These are phyloP conservation scores for Davidsoniella eucalypti DNA, from an alignment of 2,329 filamentous ascomycete genomes.

Conservation along the genomic window DNA sequence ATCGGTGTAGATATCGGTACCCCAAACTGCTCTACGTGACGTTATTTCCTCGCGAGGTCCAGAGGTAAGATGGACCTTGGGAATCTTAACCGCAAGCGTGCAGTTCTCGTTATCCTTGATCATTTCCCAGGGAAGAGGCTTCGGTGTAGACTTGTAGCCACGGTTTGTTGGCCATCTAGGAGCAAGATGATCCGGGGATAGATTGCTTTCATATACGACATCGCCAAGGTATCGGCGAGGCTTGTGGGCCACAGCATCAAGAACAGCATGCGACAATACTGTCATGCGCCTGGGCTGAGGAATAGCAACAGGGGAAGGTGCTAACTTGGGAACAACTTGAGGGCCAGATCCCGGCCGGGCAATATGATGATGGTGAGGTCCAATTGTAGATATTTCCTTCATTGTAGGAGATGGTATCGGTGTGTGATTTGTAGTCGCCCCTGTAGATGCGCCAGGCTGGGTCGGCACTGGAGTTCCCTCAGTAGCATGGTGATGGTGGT, in stretches of 20 bases:
- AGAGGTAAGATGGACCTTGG: conserved; percentile 56
- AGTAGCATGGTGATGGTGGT: conserved; percentile 43
- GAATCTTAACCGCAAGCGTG: conserved; percentile 75
- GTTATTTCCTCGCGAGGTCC: conserved; percentile 70
- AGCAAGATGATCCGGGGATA: conserved; percentile 36
- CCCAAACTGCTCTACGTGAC: conserved; percentile 67
- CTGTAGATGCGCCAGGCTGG: background rate
- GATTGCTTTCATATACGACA: conserved; percentile 57
- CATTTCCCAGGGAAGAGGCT: conserved; percentile 57
- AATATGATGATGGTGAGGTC: conserved; percentile 34
- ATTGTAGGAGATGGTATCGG: background rate
- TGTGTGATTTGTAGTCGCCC: background rate
- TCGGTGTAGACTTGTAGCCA: conserved; percentile 40
- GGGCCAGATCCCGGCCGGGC: conserved; percentile 16
- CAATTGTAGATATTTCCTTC: background rate
- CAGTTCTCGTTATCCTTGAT: conserved; percentile 69
- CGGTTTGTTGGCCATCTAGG: conserved; percentile 24
- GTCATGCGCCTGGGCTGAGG: conserved; percentile 47
- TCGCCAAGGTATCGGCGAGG: conserved; percentile 72
- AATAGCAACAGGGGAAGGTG: conserved; percentile 25
- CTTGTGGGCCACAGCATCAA: conserved; percentile 53
- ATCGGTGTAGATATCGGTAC: conserved; percentile 86
- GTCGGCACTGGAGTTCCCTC: conserved; percentile 21
- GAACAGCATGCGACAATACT: conserved; percentile 51
- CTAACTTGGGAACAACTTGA: conserved; percentile 14